Conservation (phyloP, 2,329 filamentous ascomycete genomes). For the Raffaelea deltoideospora region DNA sequence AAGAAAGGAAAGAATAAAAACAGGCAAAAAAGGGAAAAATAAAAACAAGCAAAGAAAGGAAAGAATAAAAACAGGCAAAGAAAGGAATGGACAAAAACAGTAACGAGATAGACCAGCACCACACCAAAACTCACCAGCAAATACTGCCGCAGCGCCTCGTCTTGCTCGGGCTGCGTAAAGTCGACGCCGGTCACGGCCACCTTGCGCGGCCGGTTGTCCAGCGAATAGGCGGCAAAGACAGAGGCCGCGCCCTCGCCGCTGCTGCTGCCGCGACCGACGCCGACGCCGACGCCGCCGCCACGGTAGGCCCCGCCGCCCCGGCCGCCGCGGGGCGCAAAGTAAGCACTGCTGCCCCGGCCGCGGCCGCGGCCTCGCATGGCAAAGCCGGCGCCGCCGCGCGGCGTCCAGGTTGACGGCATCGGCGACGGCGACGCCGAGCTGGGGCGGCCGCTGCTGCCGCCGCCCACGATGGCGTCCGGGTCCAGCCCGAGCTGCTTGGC, state of each 20-base stretch:
- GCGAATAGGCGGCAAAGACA: constrained; percentile 46
- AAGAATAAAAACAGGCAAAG: too few relatives aligned
- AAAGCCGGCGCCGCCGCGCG: constrained; percentile 14
- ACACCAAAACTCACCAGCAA: constrained; percentile 45
- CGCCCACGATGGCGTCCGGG: constrained; percentile 25
- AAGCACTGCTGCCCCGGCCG: constrained; percentile 18
- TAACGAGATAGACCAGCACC: too few relatives aligned
- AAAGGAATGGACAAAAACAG: too few relatives aligned
- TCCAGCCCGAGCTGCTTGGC: constrained; percentile 56
- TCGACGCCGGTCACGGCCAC: constrained; percentile 49
- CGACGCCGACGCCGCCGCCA: background rate
- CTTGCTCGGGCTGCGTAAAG: constrained; percentile 44
- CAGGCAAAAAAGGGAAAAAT: too few relatives aligned
- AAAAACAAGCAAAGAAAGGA: too few relatives aligned
- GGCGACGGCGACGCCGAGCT: constrained; percentile 17
- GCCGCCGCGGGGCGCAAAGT: constrained; percentile 7
- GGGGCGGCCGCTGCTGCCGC: background rate
- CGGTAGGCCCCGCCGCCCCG: background rate
- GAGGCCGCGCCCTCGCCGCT: constrained; percentile 29
- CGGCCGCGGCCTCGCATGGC: constrained; percentile 20
- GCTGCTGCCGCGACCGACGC: constrained; percentile 19
- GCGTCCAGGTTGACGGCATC: constrained; percentile 4
- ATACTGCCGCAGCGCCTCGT: constrained; percentile 57
- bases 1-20: too few relatives aligned
- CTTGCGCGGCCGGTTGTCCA: constrained; percentile 62